Base-by-base conservation (phyloP, 2,329 filamentous ascomycete species). In the Penicillium sp. region DNA sequence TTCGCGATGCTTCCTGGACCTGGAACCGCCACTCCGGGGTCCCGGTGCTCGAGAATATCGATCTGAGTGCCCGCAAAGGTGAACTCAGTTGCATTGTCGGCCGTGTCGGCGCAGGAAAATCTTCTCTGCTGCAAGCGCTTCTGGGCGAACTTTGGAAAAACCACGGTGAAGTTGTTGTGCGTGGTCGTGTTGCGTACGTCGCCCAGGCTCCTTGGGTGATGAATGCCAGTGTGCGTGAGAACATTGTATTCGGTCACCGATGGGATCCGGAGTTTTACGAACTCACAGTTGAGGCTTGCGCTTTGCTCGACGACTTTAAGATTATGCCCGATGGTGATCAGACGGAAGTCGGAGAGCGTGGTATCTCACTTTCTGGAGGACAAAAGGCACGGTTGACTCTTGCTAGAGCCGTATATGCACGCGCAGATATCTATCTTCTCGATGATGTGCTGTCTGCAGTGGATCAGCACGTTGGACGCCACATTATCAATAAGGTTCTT, bases 151-250 rank as follows among this genome's bases (percentile, higher is more conserved):
- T 99, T 3, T 97, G 89, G 87, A 97, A 97, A 72, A 81, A 88
- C 46, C 86, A 90, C 56, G 94, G 94, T 44, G 83, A 90, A 58
- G 93, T 97, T 3, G 81, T 89, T 51, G 82, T 99, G 9, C 87
- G 90, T 63, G 95, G 94, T 43, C 85, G 83, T 24, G 84, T 91
- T 36, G 94, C 94, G 1, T 99, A 97, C 71, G 94, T 96, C 54
- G 90, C 92, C 14, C 95, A 99, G 72, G 87, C 90, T 67, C 81
- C 92, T 18, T 99, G 95, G 94, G 90, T 99, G 48, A 93, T 97
- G 87, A 99, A 99, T 70, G 94, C 94, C 8, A 96, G 90, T 26
- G 92, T 99, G 52, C 91, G 92, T 66, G 94, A 99, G 70, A 99
- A 99, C 70, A 96, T 99, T 64, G 82, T 97, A 4, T 99, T 99